Evolutionary conservation across 768 basidiomycete species (phyloP), one percentile per base, ranked within the genome.

Genomic region (Tricholoma hemisulphureum): DNA sequence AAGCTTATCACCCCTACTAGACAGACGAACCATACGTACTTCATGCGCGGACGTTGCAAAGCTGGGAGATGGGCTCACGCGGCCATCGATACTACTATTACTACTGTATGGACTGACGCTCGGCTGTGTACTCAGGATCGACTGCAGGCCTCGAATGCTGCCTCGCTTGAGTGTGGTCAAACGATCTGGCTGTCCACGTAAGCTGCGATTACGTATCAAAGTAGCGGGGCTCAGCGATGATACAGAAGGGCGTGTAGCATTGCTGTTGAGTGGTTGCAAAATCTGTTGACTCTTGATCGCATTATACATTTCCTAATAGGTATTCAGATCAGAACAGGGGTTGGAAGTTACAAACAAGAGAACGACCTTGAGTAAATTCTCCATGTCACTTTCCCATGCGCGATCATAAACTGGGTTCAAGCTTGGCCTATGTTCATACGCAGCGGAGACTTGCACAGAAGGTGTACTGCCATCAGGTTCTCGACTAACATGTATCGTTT

Each of bases 31-130:
- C 21, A 29, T 16, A 24, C 79, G 56, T 63, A 89, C 89, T 64
- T 97, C 95, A 67, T 92, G 83, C 3, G 92, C 83, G 16, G 91
- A 95, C 4, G 93, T 94, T 2, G 93, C 88, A 67, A 89, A 94
- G 70, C 94, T 97, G 2, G 95, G 95, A 3, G 95, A 91, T 6
- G 96, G 97, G 69, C 95, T 97, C n/a, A 88, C 81, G 21, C 94
- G 83, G 1, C 96, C 94, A 65, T 95, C 92, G 57, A 89, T 82
- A 63, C 85, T 89, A 69, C 86, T 88, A 64, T 85, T 88, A 64
- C 88, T 91, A 65, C 91, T 91, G 66, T 93, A 94, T 6, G 92
- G 91, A 66, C 89, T 93, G 51, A 76, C 71, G n/a, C 82, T 80
- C n/a, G 77, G 67, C 58, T 84, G 89, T 16, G 82, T 74, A 46